Base-by-base conservation (phyloP, 108 stramenopile species). In the Asterionellopsis glacialis region DNA sequence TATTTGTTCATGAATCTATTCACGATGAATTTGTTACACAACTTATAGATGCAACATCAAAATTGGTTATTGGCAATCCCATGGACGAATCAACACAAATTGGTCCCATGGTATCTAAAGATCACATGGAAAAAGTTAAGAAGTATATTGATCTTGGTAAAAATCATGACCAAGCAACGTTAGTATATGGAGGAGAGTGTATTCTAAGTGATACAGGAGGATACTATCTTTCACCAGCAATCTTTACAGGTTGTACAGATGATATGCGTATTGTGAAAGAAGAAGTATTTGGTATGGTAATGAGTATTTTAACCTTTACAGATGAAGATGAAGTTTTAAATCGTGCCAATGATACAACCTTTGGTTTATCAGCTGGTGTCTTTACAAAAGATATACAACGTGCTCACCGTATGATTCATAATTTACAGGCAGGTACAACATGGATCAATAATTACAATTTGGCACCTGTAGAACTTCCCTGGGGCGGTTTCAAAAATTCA, bases 371-470 rank as follows among this genome's bases (percentile, higher is more conserved):
- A 52, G 56, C 90, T 0, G 87, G 90, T 11, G 68, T 92, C 22
- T 71, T 79, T 22, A 85, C 88, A 2, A 63, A 67, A 28, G 73
- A 87, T 65, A 43, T 84, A 4, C 74, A 73, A 47, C 67, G 75
- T 15, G 80, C 79, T 11, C 73, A 83, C 72, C 74, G 78, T 12
- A 59, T 84, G 21, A 76, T 72, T 7, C 28, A 51, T 6, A 49
- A 73, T 11, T 41, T 92, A 15, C 45, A 85, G 41, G 83, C 79
- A 1, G 90, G 90, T 5, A 71, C 51, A 6, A 69, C 74, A 1
- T 92, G 80, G 73, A 74, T 88, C 41, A 92, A 92, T 59, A 81
- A 73, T 47, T 88, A 75, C 61, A 83, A 88, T 55, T 49, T 74
- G 16, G 63, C 65, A 0, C 77, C 81, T 14, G 61, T 75, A 12